phyloP scores from a whole-genome alignment of 345 rosid species.

The Corchorus olitorius region DNA sequence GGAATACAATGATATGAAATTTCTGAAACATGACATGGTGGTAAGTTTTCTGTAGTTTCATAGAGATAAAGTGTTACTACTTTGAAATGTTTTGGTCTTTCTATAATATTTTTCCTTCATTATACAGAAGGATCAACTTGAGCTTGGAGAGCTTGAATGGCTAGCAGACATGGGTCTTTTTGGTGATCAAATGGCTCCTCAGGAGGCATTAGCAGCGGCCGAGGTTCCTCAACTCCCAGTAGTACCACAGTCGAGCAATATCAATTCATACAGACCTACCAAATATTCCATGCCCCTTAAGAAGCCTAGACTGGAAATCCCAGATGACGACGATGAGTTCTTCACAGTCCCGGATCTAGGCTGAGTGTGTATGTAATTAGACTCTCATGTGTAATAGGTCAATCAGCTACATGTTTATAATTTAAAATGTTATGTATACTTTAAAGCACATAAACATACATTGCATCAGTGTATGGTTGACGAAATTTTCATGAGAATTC shows the following conservation, averaged over 20 bases:
- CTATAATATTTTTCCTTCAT: not conserved
- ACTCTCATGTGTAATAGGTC: slow-evolving; percentile 14
- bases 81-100: not conserved
- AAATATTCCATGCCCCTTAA: slow-evolving; percentile 56
- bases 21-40: not conserved
- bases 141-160: slow-evolving; percentile 85
- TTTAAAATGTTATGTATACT: slow-evolving; percentile 7
- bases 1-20: not conserved
- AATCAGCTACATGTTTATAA: slow-evolving; percentile 1
- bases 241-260: slow-evolving; percentile 35
- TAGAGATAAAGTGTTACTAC: not conserved
- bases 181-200: slow-evolving; percentile 51
- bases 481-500: not conserved
- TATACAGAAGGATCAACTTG: slow-evolving; percentile 74
- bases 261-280: slow-evolving; percentile 45
- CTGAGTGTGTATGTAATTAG: slow-evolving; percentile 25
- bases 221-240: slow-evolving; percentile 87
- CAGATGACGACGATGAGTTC: slow-evolving; percentile 65
- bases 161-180: slow-evolving; percentile 74
- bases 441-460: not conserved
- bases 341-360: slow-evolving; percentile 94
- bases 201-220: slow-evolving; percentile 70
- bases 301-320: slow-evolving; percentile 73
- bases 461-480: not conserved
- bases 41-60: not conserved